A percentile compares a stretch with the other conserved stretches of the same genome.
phyloP scores from a whole-genome alignment of 208 protist genomes.

The Crithidia sp. region DNA sequence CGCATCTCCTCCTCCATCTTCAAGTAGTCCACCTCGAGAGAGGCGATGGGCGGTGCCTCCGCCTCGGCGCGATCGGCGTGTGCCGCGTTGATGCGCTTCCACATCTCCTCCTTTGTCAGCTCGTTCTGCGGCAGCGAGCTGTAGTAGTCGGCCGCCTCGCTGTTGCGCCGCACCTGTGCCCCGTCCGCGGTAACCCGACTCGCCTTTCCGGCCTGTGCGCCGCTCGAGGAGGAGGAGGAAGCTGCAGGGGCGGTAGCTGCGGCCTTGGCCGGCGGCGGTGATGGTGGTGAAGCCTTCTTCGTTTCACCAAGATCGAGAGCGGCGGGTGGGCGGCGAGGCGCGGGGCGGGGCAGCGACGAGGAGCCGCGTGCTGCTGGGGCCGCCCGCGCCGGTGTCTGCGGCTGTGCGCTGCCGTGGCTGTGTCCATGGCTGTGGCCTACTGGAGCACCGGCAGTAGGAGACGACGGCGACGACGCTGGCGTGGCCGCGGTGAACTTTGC shows the following conservation, averaged over 20 bases:
- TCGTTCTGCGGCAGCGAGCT: constrained; percentile 72
- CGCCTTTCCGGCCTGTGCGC: constrained; percentile 1
- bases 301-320: background rate
- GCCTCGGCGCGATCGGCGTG: constrained; percentile 52
- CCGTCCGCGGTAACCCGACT: constrained; percentile 6
- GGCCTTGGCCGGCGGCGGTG: background rate
- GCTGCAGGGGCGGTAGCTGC: background rate
- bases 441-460: background rate
- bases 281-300: background rate
- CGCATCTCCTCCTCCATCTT: constrained; percentile 83
- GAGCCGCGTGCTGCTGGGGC: constrained; percentile 1
- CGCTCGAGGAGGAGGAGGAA: background rate
- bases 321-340: constrained; percentile 9
- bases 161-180: constrained; percentile 19
- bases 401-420: background rate
- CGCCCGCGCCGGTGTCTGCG: background rate
- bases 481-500: constrained; percentile 1
- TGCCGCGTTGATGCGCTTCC: constrained; percentile 63
- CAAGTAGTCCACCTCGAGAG: constrained; percentile 80
- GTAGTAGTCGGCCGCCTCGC: constrained; percentile 85
- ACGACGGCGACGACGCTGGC: background rate
- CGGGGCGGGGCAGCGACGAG: constrained; percentile 28
- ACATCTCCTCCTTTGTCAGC: constrained; percentile 90
- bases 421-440: background rate
- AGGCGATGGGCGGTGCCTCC: constrained; percentile 34